Conservation (phyloP, 495 filamentous ascomycete genomes). For the Penicillium odoratum region DNA sequence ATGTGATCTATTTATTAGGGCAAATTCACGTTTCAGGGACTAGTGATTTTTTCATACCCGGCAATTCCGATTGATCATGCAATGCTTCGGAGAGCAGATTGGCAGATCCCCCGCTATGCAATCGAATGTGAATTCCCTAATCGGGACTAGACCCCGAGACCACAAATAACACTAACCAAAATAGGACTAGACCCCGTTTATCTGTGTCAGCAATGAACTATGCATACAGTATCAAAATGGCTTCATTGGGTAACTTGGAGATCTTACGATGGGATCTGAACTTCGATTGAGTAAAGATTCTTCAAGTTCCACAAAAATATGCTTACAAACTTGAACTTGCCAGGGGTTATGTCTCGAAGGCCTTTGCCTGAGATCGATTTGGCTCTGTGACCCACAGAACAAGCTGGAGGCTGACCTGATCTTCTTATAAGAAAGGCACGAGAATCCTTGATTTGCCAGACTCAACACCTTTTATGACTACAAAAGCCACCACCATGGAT, state of each 20-base stretch:
- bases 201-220: neutral
- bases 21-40: neutral
- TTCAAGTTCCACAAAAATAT: neutral
- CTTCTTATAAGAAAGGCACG: neutral
- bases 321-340: neutral
- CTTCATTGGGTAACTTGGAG: neutral
- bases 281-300: neutral
- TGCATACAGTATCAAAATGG: neutral
- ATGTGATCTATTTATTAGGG: neutral
- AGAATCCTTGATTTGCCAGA: neutral
- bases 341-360: neutral
- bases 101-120: conserved; percentile 2
- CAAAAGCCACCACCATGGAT: neutral
- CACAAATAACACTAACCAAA: neutral
- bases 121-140: neutral
- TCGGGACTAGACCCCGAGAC: conserved; percentile 11
- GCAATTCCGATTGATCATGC: conserved; percentile 1
- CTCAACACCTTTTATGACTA: neutral
- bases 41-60: neutral
- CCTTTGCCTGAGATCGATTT: neutral
- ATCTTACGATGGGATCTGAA: neutral
- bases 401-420: neutral
- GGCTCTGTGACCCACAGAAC: neutral
- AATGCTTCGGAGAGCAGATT: neutral
- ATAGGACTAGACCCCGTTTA: conserved; percentile 6